phyloP scores from a whole-genome alignment of 441 rosid genomes.

The Aquilaria agallochum region DNA sequence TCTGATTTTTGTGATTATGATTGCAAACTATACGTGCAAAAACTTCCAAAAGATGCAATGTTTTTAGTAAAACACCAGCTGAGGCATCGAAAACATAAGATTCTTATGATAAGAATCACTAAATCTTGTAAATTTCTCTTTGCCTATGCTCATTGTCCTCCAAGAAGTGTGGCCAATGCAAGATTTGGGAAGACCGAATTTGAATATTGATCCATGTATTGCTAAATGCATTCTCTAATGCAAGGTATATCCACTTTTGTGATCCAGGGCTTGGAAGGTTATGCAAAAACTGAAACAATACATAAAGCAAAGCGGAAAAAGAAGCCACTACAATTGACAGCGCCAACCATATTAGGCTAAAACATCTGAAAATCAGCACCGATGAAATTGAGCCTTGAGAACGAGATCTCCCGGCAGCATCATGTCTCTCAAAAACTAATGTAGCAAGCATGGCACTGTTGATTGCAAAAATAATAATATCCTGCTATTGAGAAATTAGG shows the following conservation, averaged over 20 bases:
- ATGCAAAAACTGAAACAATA: conserved; percentile 41
- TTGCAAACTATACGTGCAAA: too few relatives aligned
- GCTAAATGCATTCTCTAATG: conserved; percentile 41
- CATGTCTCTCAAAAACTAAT: conserved; percentile 29
- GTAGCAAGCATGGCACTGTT: conserved; percentile 61
- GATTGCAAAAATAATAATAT: conserved; percentile 56
- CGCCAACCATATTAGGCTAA: conserved; percentile 36
- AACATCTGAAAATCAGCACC: conserved; percentile 47
- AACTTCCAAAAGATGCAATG: not conserved
- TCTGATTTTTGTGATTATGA: too few relatives aligned
- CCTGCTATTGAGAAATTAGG: conserved; percentile 35
- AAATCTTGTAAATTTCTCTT: conserved; percentile 12
- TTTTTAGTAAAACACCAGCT: not conserved
- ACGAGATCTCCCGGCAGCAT: conserved; percentile 29
- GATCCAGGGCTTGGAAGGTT: conserved; percentile 30
- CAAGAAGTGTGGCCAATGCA: conserved; percentile 79
- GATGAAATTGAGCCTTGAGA: conserved; percentile 28
- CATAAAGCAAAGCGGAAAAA: conserved; percentile 57
- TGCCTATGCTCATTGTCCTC: conserved; percentile 59
- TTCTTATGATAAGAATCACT: too few relatives aligned
- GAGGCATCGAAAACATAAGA: not conserved
- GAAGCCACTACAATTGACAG: conserved; percentile 56
- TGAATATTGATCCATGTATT: conserved; percentile 49
- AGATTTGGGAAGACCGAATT: conserved; percentile 62
- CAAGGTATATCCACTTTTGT: conserved; percentile 25